phyloP scores from a whole-genome alignment of 805 yeast species.

The Teunomyces atbi region DNA sequence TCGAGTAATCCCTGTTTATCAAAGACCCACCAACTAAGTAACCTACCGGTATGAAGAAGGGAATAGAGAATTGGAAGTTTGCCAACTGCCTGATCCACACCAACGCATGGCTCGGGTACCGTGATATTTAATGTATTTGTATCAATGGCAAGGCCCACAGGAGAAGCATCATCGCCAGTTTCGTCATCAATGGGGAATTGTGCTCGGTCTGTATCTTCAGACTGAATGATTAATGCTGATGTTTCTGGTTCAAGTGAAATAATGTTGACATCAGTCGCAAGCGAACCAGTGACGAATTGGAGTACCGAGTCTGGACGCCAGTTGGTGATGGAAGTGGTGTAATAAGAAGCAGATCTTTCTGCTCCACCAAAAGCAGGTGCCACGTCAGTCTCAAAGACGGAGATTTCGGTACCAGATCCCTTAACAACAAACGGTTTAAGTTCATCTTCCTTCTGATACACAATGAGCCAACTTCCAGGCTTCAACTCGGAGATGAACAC shows the following conservation, averaged over 20 bases:
- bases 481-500: slow-evolving; percentile 2
- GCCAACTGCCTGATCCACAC: slow-evolving; percentile 56
- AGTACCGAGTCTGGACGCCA: slow-evolving; percentile 35
- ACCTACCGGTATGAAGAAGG: slow-evolving; percentile 59
- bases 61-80: slow-evolving; percentile 62
- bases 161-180: slow-evolving; percentile 64
- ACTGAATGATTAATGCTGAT: slow-evolving; percentile 26
- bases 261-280: slow-evolving; percentile 48
- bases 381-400: slow-evolving; percentile 29
- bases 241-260: slow-evolving; percentile 7
- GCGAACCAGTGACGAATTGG: slow-evolving; percentile 55
- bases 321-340: slow-evolving; percentile 36
- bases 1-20: slow-evolving; percentile 50
- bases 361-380: slow-evolving; percentile 50
- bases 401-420: slow-evolving; percentile 1
- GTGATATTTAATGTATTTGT: slow-evolving; percentile 38
- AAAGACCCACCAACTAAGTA: slow-evolving; percentile 65
- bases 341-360: slow-evolving; percentile 43
- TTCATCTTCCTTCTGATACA: slow-evolving; percentile 25
- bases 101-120: slow-evolving; percentile 54
- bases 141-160: slow-evolving; percentile 71
- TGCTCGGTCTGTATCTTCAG: slow-evolving; percentile 72
- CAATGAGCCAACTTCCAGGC: slow-evolving; percentile 13
- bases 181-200: slow-evolving; percentile 68
- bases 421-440: slow-evolving; percentile 23